Base-by-base conservation (phyloP, 2,329 filamentous ascomycete species). In the Penicillium corylophilum region DNA sequence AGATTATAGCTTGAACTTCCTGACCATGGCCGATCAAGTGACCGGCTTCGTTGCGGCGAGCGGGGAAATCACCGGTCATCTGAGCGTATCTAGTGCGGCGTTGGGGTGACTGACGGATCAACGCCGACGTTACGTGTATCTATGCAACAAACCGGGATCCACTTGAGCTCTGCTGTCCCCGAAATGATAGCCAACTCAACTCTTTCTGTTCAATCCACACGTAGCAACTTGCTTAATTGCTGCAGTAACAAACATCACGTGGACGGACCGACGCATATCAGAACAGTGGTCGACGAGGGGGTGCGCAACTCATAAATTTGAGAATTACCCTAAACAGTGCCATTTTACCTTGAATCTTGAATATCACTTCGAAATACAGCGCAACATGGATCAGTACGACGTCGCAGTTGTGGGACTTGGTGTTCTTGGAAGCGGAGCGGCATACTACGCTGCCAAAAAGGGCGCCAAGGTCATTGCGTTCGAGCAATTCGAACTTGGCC, bases 401-500 rank as follows among this genome's bases (percentile, higher is more conserved):
- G 62, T 66, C 3, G 64, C 63, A 22, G 60, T 66, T 26, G 59
- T 67, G 39, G 64, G 64, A 18, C 59, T 66, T 5, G 64, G 64
- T 29, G 63, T 55, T 29, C 53, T 67, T 2, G 64, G 63, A 52
- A 67, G 64, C 33, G 63, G 53, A 26, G 64, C 64, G 12, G 61
- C 63, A 20, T 67, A 64, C 38, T 56, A 67, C 20, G 60, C 64
- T 2, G 60, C 63, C 23, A 24, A 42, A n/a, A 66, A 64, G 35
- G 64, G 64, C 6, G 57, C 58, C 28, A 64, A 61, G 45, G 64
- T 67, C 2, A 51, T 66, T 38, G 64, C 39, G 13, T 64, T 66
- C 39, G 64, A 67, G 38, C 64, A 67, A 28, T 67, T 64, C 41
- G 64, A 67, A 41, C 44, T 67, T 1, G 63, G 64, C 10, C 63